These are phyloP conservation scores for Hydrangea macrophylla DNA, from an alignment of 148 eudicot species.

Conservation along the genomic window DNA sequence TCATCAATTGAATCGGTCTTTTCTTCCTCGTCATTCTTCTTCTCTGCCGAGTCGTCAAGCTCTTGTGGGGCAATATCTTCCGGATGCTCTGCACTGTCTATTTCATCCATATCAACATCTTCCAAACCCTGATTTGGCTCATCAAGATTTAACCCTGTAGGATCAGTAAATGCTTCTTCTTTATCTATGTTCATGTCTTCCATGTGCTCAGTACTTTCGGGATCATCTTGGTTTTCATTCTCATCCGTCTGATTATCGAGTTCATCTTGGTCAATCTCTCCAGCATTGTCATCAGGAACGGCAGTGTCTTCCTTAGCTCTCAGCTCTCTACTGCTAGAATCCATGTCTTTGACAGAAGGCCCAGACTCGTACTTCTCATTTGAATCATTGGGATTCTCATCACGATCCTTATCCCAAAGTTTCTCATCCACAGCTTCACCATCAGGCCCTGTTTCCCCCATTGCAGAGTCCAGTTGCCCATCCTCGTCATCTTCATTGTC, in stretches of 20 bases:
- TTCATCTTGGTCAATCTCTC: slow-evolving; percentile 42
- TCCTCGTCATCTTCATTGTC: slow-evolving; percentile 44
- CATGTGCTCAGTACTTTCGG: slow-evolving; percentile 32
- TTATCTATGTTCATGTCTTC: slow-evolving; percentile 65
- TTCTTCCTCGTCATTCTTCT: slow-evolving; percentile 39
- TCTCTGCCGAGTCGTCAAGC: slow-evolving; percentile 32
- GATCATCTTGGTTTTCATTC: slow-evolving; percentile 37
- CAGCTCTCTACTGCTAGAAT: slow-evolving; percentile 62
- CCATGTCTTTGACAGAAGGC: slow-evolving; percentile 57
- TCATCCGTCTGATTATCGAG: slow-evolving; percentile 37
- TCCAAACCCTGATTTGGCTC: slow-evolving; percentile 46
- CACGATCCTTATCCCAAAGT: slow-evolving; percentile 62
- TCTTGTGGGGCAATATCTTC: slow-evolving; percentile 49
- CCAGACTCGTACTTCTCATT: slow-evolving; percentile 78
- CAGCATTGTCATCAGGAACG: slow-evolving; percentile 35
- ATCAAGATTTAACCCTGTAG: slow-evolving; percentile 48
- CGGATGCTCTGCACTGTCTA: slow-evolving; percentile 38
- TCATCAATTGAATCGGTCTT: slow-evolving; percentile 33
- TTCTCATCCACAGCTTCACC: slow-evolving; percentile 72
- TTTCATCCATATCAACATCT: slow-evolving; percentile 51
- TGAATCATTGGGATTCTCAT: slow-evolving; percentile 40
- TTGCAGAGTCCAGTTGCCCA: slow-evolving; percentile 59
- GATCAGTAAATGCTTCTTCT: slow-evolving; percentile 57
- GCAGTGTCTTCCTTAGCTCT: slow-evolving; percentile 77
- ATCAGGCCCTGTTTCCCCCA: slow-evolving; percentile 71